Evolutionary conservation across 495 filamentous ascomycete species (phyloP).

Genomic region (Ramalina peruviana): DNA sequence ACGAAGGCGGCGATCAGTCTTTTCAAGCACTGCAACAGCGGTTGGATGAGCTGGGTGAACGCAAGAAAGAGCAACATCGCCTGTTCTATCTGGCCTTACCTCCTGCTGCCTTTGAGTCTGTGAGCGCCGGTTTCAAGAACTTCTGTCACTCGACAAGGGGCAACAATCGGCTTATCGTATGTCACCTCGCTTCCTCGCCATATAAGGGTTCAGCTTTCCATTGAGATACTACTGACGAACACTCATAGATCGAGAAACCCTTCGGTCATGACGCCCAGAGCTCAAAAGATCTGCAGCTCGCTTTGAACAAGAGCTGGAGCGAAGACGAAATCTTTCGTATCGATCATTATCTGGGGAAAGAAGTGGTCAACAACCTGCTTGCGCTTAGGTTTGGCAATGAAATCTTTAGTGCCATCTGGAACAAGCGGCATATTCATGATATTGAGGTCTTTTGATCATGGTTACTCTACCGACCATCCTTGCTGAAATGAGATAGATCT

Average conservation of each 20-base stretch:
- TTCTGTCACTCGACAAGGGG: slow-evolving; percentile 13
- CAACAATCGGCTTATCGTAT: slow-evolving; percentile 11
- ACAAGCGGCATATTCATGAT: slow-evolving; percentile 96
- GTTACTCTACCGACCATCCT: background rate
- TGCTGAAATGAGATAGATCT: slow-evolving; percentile 41
- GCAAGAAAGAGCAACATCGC: slow-evolving; percentile 13
- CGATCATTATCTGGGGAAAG: slow-evolving; percentile 97
- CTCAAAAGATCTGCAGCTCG: slow-evolving; percentile 86
- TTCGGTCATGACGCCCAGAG: slow-evolving; percentile 92
- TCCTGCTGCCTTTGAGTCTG: slow-evolving; percentile 10
- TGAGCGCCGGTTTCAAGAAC: slow-evolving; percentile 11
- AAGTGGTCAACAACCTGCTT: slow-evolving; percentile 99
- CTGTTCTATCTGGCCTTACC: slow-evolving; percentile 17
- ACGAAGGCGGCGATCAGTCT: slow-evolving; percentile 14
- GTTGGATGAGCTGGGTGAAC: slow-evolving; percentile 7
- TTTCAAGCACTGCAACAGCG: slow-evolving; percentile 7
- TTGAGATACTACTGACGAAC: slow-evolving; percentile 3
- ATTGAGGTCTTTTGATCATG: slow-evolving; percentile 37
- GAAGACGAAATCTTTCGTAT: slow-evolving; percentile 99
- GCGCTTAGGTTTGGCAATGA: slow-evolving; percentile 96
- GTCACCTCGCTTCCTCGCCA: slow-evolving; percentile 10
- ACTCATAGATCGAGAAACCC: slow-evolving; percentile 79
- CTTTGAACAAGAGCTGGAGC: slow-evolving; percentile 89
- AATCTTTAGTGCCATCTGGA: slow-evolving; percentile 97
- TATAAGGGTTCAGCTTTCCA: slow-evolving; percentile 4